Conservation (phyloP, 2,329 filamentous ascomycete genomes). For the Neonectria coccinea region DNA sequence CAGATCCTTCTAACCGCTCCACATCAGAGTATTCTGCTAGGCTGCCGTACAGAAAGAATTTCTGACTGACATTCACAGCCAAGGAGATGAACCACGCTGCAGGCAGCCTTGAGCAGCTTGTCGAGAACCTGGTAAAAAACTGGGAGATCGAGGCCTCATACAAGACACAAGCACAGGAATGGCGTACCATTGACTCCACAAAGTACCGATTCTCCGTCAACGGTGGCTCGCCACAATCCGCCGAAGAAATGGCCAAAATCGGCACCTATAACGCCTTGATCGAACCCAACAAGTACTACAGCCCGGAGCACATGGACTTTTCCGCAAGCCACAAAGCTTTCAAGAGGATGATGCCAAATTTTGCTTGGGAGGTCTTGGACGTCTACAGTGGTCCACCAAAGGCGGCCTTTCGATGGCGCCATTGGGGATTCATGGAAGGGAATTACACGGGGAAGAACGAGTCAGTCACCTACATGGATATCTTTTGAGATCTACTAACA, state of each 20-base stretch:
- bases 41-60: no score
- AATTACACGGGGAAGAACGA: conserved; percentile 74
- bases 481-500: conserved; percentile 16
- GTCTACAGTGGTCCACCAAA: conserved; percentile 74
- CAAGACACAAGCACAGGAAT: conserved; percentile 70
- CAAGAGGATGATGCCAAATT: conserved; percentile 79
- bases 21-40: background rate
- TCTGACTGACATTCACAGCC: conserved; percentile 53
- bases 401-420: conserved; percentile 74
- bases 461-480: conserved; percentile 54
- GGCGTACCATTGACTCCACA: conserved; percentile 71
- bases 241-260: conserved; percentile 73
- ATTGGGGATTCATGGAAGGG: conserved; percentile 75
- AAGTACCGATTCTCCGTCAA: conserved; percentile 75
- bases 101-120: conserved; percentile 68
- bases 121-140: conserved; percentile 79
- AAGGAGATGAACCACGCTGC: conserved; percentile 67
- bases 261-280: conserved; percentile 79
- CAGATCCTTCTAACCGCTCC: background rate
- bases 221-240: conserved; percentile 66
- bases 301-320: conserved; percentile 71
- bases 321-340: conserved; percentile 75
- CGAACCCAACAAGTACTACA: conserved; percentile 72
- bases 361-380: conserved; percentile 78
- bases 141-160: conserved; percentile 79